A percentile compares a stretch with the other conserved stretches of the same genome.
Evolutionary conservation across 1,284 basidiomycete genomes (phyloP).

Genomic region (Chondrostereum purpureum): DNA sequence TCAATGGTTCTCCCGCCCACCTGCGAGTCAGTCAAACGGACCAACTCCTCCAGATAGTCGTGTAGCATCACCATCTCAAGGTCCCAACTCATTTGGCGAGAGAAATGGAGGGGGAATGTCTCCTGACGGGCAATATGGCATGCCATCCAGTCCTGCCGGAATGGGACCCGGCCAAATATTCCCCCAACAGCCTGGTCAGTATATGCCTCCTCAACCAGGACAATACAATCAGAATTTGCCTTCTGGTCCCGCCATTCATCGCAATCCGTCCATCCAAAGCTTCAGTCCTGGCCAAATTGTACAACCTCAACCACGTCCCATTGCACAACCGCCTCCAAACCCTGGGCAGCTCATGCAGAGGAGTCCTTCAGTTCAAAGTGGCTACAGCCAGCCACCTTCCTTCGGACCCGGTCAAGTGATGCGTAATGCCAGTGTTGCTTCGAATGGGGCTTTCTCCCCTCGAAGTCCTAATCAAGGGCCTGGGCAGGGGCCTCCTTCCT

Average conservation of each 20-base stretch:
- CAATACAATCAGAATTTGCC: not conserved
- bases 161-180: slow-evolving; percentile 9
- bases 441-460: slow-evolving; percentile 12
- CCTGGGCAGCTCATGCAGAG: not conserved
- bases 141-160: slow-evolving; percentile 14
- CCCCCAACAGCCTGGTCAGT: slow-evolving; percentile 4
- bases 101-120: not conserved
- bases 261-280: not conserved
- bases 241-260: not conserved
- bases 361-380: not conserved
- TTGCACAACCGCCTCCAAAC: not conserved
- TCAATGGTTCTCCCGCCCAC: slow-evolving; percentile 11
- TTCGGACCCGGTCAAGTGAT: slow-evolving; percentile 21
- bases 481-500: not conserved
- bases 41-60: slow-evolving; percentile 22
- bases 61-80: slow-evolving; percentile 13
- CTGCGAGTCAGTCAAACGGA: slow-evolving; percentile 15
- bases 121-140: not conserved
- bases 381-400: not conserved
- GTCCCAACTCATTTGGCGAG: not conserved
- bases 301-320: not conserved
- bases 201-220: not conserved
- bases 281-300: not conserved
- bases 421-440: slow-evolving; percentile 35
- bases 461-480: not conserved